Percentiles rank a stretch among this genome's conserved stretches.
Evolutionary conservation across 2,329 filamentous ascomycete species (phyloP).

Genomic region (Fusarium transvaalense): DNA sequence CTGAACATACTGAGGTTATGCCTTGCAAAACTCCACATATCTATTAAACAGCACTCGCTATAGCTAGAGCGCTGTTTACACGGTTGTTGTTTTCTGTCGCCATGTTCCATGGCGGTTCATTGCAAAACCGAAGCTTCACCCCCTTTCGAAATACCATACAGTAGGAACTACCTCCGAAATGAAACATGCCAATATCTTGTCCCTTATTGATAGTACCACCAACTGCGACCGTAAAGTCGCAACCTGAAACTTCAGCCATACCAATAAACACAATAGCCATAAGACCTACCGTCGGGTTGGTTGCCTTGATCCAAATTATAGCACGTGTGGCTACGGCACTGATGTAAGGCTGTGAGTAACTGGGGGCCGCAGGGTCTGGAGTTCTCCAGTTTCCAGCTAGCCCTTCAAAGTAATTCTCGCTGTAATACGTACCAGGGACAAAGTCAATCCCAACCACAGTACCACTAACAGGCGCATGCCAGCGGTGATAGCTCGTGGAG

Average conservation of each 20-base stretch:
- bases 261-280: constrained; percentile 18
- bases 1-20: too few species aligned
- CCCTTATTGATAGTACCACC: not conserved
- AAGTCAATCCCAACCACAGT: constrained; percentile 54
- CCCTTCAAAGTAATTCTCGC: constrained; percentile 3
- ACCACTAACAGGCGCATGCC: constrained; percentile 73
- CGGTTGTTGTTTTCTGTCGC: not conserved
- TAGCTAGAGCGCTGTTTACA: not conserved
- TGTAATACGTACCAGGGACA: constrained; percentile 5
- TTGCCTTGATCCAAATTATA: constrained; percentile 10
- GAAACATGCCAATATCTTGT: constrained; percentile 20
- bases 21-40: too few species aligned
- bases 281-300: not conserved
- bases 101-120: not conserved
- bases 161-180: constrained; percentile 11
- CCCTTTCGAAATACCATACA: constrained; percentile 3
- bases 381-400: not conserved
- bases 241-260: constrained; percentile 6
- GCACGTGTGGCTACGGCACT: constrained; percentile 14
- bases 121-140: not conserved
- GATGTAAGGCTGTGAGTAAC: constrained; percentile 8
- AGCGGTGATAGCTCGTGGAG: constrained; percentile 74
- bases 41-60: not conserved
- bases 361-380: constrained; percentile 8
- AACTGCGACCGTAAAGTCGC: not conserved